Evolutionary conservation across 1,284 basidiomycete species (phyloP).

Genomic region (Retiboletus flavoniger): DNA sequence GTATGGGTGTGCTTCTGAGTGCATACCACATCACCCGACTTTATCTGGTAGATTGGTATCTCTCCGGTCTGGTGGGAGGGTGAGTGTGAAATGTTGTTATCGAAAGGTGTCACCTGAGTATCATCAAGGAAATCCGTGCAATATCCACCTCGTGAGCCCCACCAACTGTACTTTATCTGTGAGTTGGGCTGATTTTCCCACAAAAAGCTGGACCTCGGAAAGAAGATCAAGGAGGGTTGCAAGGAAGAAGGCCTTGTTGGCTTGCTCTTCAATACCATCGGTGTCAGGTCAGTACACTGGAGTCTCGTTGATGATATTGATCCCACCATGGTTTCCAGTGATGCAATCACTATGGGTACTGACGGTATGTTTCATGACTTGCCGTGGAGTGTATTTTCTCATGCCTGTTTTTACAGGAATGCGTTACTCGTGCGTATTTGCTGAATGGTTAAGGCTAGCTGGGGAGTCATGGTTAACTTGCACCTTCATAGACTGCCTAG

Average conservation of each 20-base stretch:
- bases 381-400: neutral
- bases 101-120: slow-evolving; percentile 8
- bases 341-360: slow-evolving; percentile 83
- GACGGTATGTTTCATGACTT: slow-evolving; percentile 51
- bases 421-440: slow-evolving; percentile 68
- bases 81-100: slow-evolving; percentile 32
- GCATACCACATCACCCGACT: slow-evolving; percentile 2
- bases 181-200: slow-evolving; percentile 9
- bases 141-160: slow-evolving; percentile 64
- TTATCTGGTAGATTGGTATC: slow-evolving; percentile 64
- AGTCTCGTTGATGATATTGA: slow-evolving; percentile 1
- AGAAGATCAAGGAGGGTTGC: slow-evolving; percentile 75
- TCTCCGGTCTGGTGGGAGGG: slow-evolving; percentile 88
- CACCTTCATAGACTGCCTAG: slow-evolving; percentile 65
- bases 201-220: slow-evolving; percentile 70
- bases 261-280: slow-evolving; percentile 77
- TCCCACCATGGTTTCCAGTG: slow-evolving; percentile 40
- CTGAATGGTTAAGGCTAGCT: neutral
- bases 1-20: slow-evolving; percentile 35
- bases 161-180: neutral
- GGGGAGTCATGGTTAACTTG: neutral
- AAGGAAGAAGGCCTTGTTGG: slow-evolving; percentile 74
- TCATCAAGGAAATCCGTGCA: slow-evolving; percentile 73
- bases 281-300: slow-evolving; percentile 56
- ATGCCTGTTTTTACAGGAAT: slow-evolving; percentile 50